Evolutionary conservation across 371 early-diverging fungal species (phyloP).

Genomic region (Mortierella sp.): DNA sequence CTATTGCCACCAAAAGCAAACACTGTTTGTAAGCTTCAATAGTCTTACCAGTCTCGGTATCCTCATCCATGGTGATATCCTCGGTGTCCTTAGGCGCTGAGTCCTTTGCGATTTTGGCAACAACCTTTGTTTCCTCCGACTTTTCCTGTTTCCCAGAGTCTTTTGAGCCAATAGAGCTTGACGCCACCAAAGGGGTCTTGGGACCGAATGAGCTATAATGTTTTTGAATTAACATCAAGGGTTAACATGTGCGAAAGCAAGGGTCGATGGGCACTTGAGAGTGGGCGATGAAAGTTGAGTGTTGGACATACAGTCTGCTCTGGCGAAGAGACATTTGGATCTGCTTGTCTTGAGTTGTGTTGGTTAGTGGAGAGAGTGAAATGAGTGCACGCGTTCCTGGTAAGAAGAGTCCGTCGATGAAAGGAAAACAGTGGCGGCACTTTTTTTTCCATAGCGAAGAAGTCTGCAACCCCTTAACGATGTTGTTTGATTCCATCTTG

Average conservation of each 20-base stretch:
- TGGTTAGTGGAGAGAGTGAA: no score
- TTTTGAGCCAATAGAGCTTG: slow-evolving; percentile 22
- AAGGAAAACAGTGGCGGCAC: background rate
- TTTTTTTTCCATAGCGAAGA: background rate
- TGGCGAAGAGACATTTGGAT: slow-evolving; percentile 37
- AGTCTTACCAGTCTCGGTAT: slow-evolving; percentile 28
- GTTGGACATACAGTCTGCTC: slow-evolving; percentile 29
- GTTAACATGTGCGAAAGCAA: background rate
- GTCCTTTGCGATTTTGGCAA: background rate
- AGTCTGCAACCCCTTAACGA: background rate
- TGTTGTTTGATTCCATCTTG: background rate
- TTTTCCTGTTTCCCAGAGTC: slow-evolving; percentile 6
- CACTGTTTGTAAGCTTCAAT: background rate
- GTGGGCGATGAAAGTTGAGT: background rate
- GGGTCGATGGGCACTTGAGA: background rate
- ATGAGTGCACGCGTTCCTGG: background rate
- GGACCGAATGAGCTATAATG: slow-evolving; percentile 51
- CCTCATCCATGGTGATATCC: slow-evolving; percentile 34
- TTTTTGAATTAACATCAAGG: background rate
- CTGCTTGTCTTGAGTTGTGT: background rate
- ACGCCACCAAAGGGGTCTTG: slow-evolving; percentile 52
- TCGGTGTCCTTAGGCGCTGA: background rate
- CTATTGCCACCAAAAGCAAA: slow-evolving; percentile 26
- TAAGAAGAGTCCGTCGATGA: background rate
- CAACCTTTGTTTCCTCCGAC: background rate